Conservation (phyloP, 306 rosid species). For the Ceratonia siliqua region DNA sequence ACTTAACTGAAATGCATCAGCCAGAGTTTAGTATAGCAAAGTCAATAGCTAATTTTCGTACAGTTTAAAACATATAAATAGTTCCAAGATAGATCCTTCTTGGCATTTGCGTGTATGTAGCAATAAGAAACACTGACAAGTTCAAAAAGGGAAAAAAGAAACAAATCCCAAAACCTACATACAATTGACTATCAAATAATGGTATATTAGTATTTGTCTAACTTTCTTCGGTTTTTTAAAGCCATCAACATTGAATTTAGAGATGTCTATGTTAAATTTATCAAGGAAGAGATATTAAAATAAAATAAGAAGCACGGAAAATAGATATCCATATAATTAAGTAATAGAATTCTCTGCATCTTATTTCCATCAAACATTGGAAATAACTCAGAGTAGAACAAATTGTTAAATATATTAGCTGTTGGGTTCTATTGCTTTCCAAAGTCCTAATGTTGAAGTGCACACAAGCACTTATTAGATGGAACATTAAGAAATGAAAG, state of each 20-base stretch:
- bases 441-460: constrained; percentile 6
- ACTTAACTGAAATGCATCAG: constrained; percentile 23
- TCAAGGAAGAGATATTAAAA: constrained; percentile 9
- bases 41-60: background rate
- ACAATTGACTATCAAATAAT: constrained; percentile 9
- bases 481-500: background rate
- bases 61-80: background rate
- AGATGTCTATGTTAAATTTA: background rate
- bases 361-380: constrained; percentile 21
- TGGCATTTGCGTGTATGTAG: background rate
- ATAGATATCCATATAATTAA: background rate
- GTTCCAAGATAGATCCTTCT: background rate
- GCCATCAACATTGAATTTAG: background rate
- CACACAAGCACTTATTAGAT: background rate
- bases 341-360: constrained; percentile 16
- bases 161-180: background rate
- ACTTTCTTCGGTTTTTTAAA: constrained; percentile 8
- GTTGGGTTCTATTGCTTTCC: constrained; percentile 9
- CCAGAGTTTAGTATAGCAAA: background rate
- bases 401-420: background rate
- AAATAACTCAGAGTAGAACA: constrained; percentile 12
- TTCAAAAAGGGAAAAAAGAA: background rate
- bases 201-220: background rate
- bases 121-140: background rate
- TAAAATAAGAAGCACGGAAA: background rate